These are phyloP conservation scores for Aaosphaeria pasadenensis DNA, from an alignment of 2,329 filamentous ascomycete species.

Conservation along the genomic window DNA sequence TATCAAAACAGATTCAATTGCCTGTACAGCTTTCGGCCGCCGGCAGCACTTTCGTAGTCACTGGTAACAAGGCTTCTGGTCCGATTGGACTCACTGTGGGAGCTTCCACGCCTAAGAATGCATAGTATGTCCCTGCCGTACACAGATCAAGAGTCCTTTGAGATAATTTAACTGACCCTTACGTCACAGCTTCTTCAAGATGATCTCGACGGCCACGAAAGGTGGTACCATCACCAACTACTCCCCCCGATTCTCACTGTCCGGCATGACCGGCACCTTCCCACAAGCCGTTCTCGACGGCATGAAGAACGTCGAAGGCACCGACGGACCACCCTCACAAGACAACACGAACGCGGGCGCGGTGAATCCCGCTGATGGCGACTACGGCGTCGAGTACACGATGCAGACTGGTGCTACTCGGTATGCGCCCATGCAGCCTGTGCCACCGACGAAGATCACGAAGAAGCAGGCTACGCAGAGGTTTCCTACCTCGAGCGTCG, in stretches of 20 bases:
- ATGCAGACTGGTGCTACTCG: conserved; percentile 56
- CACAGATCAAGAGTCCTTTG: neutral
- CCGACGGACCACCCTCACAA: conserved; percentile 23
- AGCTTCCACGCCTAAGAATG: conserved; percentile 44
- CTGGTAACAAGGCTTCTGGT: conserved; percentile 38
- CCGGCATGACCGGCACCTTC: conserved; percentile 62
- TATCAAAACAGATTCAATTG: neutral
- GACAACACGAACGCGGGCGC: conserved; percentile 16
- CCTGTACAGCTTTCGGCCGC: neutral
- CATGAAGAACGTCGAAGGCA: conserved; percentile 19
- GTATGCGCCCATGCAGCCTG: conserved; percentile 61
- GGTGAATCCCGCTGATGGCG: conserved; percentile 25
- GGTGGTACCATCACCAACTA: conserved; percentile 58
- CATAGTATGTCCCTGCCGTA: conserved; percentile 48
- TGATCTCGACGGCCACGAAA: conserved; percentile 54
- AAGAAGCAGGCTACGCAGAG: conserved; percentile 48
- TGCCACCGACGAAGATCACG: conserved; percentile 59
- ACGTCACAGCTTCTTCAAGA: conserved; percentile 35
- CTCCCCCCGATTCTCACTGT: conserved; percentile 62
- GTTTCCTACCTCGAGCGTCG: conserved; percentile 55
- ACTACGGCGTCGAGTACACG: conserved; percentile 49
- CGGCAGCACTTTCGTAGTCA: conserved; percentile 32
- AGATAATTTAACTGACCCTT: neutral
- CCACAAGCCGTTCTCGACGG: conserved; percentile 44
- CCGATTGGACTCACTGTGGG: conserved; percentile 22